Evolutionary conservation across 768 basidiomycete genomes (phyloP).

Genomic region (Mycena rebaudengoi): DNA sequence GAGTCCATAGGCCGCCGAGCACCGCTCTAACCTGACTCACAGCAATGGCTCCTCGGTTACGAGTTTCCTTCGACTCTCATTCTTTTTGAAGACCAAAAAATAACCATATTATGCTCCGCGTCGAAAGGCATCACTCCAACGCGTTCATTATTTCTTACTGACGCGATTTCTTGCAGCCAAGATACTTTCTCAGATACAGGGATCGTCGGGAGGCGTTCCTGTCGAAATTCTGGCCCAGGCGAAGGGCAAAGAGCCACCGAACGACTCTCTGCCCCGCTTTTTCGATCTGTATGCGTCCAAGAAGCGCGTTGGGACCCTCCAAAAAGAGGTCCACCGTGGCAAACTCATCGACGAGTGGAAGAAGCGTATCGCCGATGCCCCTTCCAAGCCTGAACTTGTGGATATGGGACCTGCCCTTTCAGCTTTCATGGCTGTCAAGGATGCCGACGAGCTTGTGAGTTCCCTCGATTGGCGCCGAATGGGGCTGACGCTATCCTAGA

Average conservation of each 20-base stretch:
- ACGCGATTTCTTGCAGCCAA: slow-evolving; percentile 63
- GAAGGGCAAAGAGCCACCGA: slow-evolving; percentile 80
- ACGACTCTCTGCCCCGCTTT: slow-evolving; percentile 78
- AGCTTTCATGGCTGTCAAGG: slow-evolving; percentile 85
- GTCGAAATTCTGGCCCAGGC: slow-evolving; percentile 83
- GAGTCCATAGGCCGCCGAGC: slow-evolving; percentile 13
- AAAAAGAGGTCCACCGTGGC: slow-evolving; percentile 86
- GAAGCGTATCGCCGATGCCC: slow-evolving; percentile 60
- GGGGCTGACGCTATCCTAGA: slow-evolving; percentile 53
- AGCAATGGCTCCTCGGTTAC: slow-evolving; percentile 98
- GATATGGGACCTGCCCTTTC: slow-evolving; percentile 85
- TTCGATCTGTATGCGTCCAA: slow-evolving; percentile 66
- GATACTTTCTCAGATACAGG: slow-evolving; percentile 81
- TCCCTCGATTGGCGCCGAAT: slow-evolving; percentile 18
- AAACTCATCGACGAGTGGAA: slow-evolving; percentile 92
- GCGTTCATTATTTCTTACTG: slow-evolving; percentile 12
- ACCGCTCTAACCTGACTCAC: slow-evolving; percentile 29
- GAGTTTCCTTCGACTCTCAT: slow-evolving; percentile 96
- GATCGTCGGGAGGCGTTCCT: slow-evolving; percentile 61
- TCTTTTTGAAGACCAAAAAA: slow-evolving; percentile 79
- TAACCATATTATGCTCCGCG: slow-evolving; percentile 85
- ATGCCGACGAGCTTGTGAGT: slow-evolving; percentile 89
- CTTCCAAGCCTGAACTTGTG: slow-evolving; percentile 73
- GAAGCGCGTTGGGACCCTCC: slow-evolving; percentile 74
- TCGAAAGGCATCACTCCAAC: slow-evolving; percentile 76